Evolutionary conservation across 176 grass and related monocot genomes (phyloP).

Genomic region (Avena insularis): DNA sequence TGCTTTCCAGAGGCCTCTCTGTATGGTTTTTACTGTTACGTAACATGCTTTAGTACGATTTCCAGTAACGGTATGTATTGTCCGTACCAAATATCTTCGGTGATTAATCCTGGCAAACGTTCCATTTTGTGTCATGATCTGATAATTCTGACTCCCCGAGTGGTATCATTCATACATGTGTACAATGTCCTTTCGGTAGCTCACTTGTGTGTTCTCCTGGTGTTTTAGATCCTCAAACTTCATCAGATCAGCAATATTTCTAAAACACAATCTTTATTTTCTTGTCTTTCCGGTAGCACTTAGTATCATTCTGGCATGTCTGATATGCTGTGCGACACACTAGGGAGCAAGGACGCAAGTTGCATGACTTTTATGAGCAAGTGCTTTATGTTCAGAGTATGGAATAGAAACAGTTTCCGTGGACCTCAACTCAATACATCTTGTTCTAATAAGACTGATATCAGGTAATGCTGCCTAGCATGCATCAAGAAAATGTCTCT

Average conservation of each 20-base stretch:
- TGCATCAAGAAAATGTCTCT: neutral
- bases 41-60: neutral
- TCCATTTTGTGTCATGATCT: neutral
- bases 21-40: neutral
- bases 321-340: neutral
- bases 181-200: neutral
- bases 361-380: neutral
- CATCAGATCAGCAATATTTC: neutral
- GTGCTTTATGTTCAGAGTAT: neutral
- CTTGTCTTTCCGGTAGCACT: neutral
- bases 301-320: neutral
- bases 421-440: neutral
- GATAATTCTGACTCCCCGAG: neutral
- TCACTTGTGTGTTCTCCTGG: neutral
- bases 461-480: neutral
- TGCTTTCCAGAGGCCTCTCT: neutral
- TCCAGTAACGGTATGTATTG: neutral
- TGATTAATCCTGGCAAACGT: neutral
- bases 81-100: neutral
- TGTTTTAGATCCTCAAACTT: neutral
- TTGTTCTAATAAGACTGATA: neutral
- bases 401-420: neutral
- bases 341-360: neutral
- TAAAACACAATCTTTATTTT: neutral
- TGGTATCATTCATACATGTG: neutral